Evolutionary conservation across 2,329 filamentous ascomycete species (phyloP), one percentile per base, ranked within the genome.

Genomic region (Nigrospora oryzae): DNA sequence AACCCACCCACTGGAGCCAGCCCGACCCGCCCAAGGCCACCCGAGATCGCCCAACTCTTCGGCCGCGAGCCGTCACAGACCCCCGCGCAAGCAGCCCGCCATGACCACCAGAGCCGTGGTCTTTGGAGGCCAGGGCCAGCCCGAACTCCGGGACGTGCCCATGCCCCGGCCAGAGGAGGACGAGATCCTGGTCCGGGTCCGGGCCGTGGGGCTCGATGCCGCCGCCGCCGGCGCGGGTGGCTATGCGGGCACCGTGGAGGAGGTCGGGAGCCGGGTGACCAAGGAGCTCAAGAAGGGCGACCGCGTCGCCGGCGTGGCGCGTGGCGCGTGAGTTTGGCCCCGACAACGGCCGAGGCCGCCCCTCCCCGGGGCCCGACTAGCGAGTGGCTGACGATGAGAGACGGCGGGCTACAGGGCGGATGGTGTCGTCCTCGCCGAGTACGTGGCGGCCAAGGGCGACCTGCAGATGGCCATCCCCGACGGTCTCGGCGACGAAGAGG

Each of bases 231-330:
- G 70, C 5, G 5, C 23, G n/a, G 69, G 64, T 43, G 73, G 75
- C 53, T 75, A 66, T 44, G 64, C 67, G 28, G 72, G 73, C 35
- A 53, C 68, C 13, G 65, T 77, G 3, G 65, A 70, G 34, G 64
- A 69, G 43, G 60, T 75, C 19, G 73, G 72, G 10, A 44, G 53
- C 4, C 63, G 63, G 32, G 66, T 71, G 16, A 67, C 57, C 14
- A 67, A 67, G 49, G 45, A 54, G 6, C 67, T 73, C 47, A 65
- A 65, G 52, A 66, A 65, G 43, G 74, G 74, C 3, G 73, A 78
- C 47, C 65, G 72, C 36, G 59, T 75, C 31, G 55, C 58, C 19
- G 73, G 73, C 5, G 52, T 64, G 12, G 54, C 48, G 2, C 65
- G 70, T 41, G 70, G 69, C 33, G 40, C 45, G 50, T 55, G 39